Percentiles rank a stretch among this genome's conserved stretches.
phyloP scores from a whole-genome alignment of 176 grass and related monocot genomes.

The Lolium rigidum region DNA sequence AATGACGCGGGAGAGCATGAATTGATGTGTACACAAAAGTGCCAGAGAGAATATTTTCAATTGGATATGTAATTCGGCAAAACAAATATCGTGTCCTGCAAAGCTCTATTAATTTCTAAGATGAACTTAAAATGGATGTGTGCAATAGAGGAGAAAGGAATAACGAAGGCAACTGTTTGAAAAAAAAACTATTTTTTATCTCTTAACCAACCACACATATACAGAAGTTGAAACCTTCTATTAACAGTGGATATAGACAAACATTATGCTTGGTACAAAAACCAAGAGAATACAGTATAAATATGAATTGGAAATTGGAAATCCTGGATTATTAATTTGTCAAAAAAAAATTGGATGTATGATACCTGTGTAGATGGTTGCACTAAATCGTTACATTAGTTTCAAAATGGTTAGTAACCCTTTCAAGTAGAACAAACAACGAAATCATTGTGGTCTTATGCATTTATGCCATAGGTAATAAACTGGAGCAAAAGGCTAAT shows the following conservation, averaged over 20 bases:
- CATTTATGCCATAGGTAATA: neutral
- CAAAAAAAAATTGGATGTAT: neutral
- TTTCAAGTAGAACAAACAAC: constrained; percentile 18
- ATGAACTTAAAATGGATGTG: constrained; percentile 23
- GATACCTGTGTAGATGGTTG: neutral
- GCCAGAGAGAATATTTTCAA: neutral
- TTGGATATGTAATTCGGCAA: neutral
- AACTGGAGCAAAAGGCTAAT: constrained; percentile 30
- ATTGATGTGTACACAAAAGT: neutral
- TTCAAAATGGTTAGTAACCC: neutral
- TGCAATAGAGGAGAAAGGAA: constrained; percentile 6
- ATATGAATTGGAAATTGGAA: neutral
- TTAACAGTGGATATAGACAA: neutral
- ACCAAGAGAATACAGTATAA: constrained; percentile 14
- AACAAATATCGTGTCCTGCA: neutral
- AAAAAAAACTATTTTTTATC: neutral
- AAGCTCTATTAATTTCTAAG: neutral
- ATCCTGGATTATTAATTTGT: neutral
- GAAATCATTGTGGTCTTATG: constrained; percentile 14
- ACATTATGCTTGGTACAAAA: constrained; percentile 7
- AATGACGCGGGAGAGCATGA: constrained; percentile 4
- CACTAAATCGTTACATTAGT: constrained; percentile 9
- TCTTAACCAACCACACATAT: constrained; percentile 3
- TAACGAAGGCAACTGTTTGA: neutral
- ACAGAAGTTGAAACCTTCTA: constrained; percentile 15